Evolutionary conservation across 1,139 yeast species (phyloP).

Genomic region (Pichia sp.): DNA sequence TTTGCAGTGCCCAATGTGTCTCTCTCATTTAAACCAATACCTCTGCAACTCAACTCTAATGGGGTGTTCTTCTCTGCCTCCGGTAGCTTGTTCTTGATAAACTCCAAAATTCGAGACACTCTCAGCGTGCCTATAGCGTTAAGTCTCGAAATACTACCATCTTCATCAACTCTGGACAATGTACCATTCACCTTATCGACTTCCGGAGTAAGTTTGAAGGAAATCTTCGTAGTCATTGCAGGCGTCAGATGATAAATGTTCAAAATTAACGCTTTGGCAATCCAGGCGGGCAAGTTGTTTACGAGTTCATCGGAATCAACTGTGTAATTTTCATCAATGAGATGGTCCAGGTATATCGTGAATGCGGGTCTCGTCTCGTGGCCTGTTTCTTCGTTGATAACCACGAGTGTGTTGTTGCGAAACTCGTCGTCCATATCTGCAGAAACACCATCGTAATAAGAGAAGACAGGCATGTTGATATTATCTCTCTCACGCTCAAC

Average conservation of each 20-base stretch:
- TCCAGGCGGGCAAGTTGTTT: slow-evolving; percentile 65
- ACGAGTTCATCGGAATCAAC: background rate
- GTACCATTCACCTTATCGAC: background rate
- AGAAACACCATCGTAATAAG: slow-evolving; percentile 13
- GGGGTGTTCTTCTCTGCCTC: slow-evolving; percentile 41
- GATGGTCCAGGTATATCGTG: slow-evolving; percentile 4
- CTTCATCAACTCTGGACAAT: slow-evolving; percentile 20
- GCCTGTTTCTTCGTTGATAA: slow-evolving; percentile 12
- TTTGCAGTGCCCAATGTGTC: slow-evolving; percentile 81
- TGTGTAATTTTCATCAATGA: background rate
- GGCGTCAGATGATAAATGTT: slow-evolving; percentile 40
- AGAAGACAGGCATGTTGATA: slow-evolving; percentile 13
- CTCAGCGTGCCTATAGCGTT: slow-evolving; percentile 80
- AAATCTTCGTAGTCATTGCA: slow-evolving; percentile 34
- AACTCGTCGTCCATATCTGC: no score
- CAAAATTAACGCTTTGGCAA: slow-evolving; percentile 59
- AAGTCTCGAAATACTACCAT: slow-evolving; percentile 35
- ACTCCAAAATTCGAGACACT: slow-evolving; percentile 60
- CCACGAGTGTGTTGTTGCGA: slow-evolving; percentile 5
- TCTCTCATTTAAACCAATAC: slow-evolving; percentile 50
- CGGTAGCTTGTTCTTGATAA: slow-evolving; percentile 65
- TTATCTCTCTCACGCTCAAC: slow-evolving; percentile 14
- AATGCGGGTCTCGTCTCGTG: slow-evolving; percentile 11
- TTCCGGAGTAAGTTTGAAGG: slow-evolving; percentile 50
- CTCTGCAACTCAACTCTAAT: slow-evolving; percentile 65